Evolutionary conservation across 805 yeast species (phyloP), one percentile per base, ranked within the genome.

Genomic region (Yarrowia bubula): DNA sequence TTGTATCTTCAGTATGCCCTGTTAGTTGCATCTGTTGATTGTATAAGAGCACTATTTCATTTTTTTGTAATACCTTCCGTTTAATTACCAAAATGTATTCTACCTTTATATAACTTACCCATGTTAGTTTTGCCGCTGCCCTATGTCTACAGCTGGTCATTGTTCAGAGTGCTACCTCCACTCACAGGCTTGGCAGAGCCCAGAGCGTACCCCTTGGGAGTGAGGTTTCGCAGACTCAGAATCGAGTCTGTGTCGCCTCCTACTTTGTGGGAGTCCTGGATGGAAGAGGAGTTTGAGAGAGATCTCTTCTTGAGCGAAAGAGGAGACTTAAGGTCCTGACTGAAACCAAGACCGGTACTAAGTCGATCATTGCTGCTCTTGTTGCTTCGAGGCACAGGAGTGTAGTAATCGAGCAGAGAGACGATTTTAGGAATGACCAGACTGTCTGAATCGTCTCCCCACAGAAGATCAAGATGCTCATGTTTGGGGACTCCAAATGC

Each of bases 381-480:
- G 35, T 37, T 44, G 28, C 51, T 58, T 13, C 41, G 41, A n/a
- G 50, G 42, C n/a, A 48, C 41, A 3, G 63, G 47, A 4, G 64
- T 58, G 43, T 58, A 44, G 35, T 58, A 37, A 8, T 33, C 39
- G 32, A 61, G 57, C 31, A 47, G 37, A 8, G 69, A 55, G 31
- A 71, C 61, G 14, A 71, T 48, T 39, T 71, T 67, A 14, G 73
- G 73, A 42, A 71, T 69, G 28, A 71, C 69, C 35, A 67, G 50
- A 4, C 66, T 67, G 37, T 70, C 83, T 0, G 88, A 90, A 63
- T 86, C 84, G 9, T 81, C 75, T 9, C 96, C 96, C 98, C 98
- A 92, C 14, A 92, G 76, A 65, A 93, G 84, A 73, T 93, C 98
- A 72, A 92, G 78, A 75, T 92, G 98, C 75, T 92, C 98, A 74